Conservation (phyloP, 805 yeast genomes). For the Candida caryicola region DNA sequence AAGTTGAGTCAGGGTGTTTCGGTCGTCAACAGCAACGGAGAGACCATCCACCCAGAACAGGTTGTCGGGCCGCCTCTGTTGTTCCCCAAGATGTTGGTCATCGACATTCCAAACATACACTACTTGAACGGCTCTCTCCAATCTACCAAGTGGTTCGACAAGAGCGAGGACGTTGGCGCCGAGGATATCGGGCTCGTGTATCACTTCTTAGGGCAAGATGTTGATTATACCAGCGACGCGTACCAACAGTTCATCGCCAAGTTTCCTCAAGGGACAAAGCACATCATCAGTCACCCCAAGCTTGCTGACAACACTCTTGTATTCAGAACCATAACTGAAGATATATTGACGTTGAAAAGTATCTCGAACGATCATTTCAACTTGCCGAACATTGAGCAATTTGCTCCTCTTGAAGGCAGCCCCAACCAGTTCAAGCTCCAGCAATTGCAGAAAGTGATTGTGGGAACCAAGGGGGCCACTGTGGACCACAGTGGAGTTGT, state of each 20-base stretch:
- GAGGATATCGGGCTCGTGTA: slow-evolving; percentile 56
- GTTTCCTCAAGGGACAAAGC: slow-evolving; percentile 53
- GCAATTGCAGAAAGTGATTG: slow-evolving; percentile 21
- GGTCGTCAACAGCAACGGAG: slow-evolving; percentile 60
- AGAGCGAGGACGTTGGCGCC: slow-evolving; percentile 25
- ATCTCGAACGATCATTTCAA: slow-evolving; percentile 46
- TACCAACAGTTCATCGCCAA: slow-evolving; percentile 51
- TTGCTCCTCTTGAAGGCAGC: slow-evolving; percentile 11
- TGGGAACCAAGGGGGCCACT: slow-evolving; percentile 16
- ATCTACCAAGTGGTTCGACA: slow-evolving; percentile 30
- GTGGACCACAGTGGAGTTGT: slow-evolving; percentile 19
- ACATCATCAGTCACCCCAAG: slow-evolving; percentile 70
- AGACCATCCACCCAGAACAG: slow-evolving; percentile 58
- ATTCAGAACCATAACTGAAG: slow-evolving; percentile 52
- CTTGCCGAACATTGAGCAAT: slow-evolving; percentile 30
- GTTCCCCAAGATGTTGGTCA: slow-evolving; percentile 59
- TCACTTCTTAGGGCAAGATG: slow-evolving; percentile 68
- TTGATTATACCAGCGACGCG: slow-evolving; percentile 42
- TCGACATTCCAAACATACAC: slow-evolving; percentile 65
- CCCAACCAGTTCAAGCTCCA: slow-evolving; percentile 23
- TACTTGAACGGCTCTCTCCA: slow-evolving; percentile 38
- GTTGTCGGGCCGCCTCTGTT: slow-evolving; percentile 63
- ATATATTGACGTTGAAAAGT: slow-evolving; percentile 55
- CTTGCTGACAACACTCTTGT: slow-evolving; percentile 61
- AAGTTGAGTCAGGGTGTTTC: slow-evolving; percentile 57